Evolutionary conservation across 371 early-diverging fungal species (phyloP).

Genomic region (Mucor velutinosus): DNA sequence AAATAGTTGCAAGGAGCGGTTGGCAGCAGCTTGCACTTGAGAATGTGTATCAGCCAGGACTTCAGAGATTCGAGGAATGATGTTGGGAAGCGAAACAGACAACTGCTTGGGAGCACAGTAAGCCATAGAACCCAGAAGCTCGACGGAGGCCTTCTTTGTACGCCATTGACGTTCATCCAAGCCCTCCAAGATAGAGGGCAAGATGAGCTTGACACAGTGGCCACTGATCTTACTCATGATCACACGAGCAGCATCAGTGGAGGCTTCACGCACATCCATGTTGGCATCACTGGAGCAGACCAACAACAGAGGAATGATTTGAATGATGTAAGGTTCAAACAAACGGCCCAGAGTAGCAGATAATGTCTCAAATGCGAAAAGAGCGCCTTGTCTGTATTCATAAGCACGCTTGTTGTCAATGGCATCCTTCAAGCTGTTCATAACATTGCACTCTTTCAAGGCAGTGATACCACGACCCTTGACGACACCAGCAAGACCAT

Average conservation of each 20-base stretch:
- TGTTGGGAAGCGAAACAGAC: slow-evolving; percentile 84
- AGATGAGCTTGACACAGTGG: slow-evolving; percentile 93
- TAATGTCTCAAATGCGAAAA: slow-evolving; percentile 93
- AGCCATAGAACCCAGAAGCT: slow-evolving; percentile 95
- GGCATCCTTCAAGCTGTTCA: slow-evolving; percentile 81
- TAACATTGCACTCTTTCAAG: slow-evolving; percentile 83
- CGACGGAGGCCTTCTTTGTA: slow-evolving; percentile 94
- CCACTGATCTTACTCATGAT: slow-evolving; percentile 97
- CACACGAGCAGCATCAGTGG: slow-evolving; percentile 86
- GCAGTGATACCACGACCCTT: slow-evolving; percentile 91
- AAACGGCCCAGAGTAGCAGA: slow-evolving; percentile 84
- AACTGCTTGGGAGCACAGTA: slow-evolving; percentile 97
- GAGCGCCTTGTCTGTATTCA: slow-evolving; percentile 88
- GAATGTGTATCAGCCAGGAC: slow-evolving; percentile 92
- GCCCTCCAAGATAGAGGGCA: slow-evolving; percentile 88
- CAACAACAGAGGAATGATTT: slow-evolving; percentile 87
- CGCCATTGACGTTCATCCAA: slow-evolving; percentile 93
- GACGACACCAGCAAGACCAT: slow-evolving; percentile 94
- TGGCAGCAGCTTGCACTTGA: slow-evolving; percentile 90
- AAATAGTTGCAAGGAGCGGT: slow-evolving; percentile 83
- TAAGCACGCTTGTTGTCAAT: slow-evolving; percentile 77
- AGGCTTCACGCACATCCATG: slow-evolving; percentile 90
- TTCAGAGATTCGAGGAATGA: slow-evolving; percentile 91
- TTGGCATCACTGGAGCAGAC: slow-evolving; percentile 87
- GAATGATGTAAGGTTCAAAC: slow-evolving; percentile 97